Percentiles rank a stretch among this genome's conserved stretches.
Conservation (phyloP, 2,329 filamentous ascomycete species). For the Botryotinia narcissicola region DNA sequence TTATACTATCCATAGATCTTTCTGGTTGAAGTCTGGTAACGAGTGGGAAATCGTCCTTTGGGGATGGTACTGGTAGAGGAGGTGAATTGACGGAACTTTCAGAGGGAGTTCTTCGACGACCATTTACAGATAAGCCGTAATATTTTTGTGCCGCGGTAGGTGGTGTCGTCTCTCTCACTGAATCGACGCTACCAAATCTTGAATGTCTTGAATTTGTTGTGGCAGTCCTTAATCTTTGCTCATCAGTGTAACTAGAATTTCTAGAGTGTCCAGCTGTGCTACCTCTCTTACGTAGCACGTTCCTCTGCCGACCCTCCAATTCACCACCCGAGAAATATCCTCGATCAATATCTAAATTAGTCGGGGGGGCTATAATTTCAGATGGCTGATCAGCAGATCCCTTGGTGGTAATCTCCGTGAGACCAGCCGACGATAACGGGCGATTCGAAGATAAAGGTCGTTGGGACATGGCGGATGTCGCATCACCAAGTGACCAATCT, state of each 20-base stretch:
- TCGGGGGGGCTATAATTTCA: conserved; percentile 32
- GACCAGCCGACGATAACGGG: conserved; percentile 12
- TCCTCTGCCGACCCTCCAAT: conserved; percentile 70
- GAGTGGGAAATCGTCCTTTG: conserved; percentile 55
- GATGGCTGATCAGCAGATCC: conserved; percentile 37
- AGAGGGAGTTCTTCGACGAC: conserved; percentile 41
- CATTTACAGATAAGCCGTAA: conserved; percentile 49
- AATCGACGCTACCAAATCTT: conserved; percentile 76
- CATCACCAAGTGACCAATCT: conserved; percentile 62
- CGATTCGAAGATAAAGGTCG: conserved; percentile 28
- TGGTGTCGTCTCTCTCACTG: conserved; percentile 58
- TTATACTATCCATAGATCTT: conserved; percentile 24
- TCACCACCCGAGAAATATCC: conserved; percentile 95
- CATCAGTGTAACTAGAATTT: conserved; percentile 74
- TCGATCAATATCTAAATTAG: conserved; percentile 65
- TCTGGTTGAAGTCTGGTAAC: conserved; percentile 58
- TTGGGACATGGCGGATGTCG: conserved; percentile 31
- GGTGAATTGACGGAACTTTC: conserved; percentile 56
- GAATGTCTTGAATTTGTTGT: conserved; percentile 70
- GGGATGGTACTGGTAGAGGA: conserved; percentile 58
- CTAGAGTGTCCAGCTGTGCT: conserved; percentile 60
- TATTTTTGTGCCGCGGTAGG: conserved; percentile 71
- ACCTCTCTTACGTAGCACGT: conserved; percentile 77
- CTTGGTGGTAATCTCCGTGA: conserved; percentile 30
- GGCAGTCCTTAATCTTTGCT: conserved; percentile 65